Evolutionary conservation across 345 rosid species (phyloP).

Genomic region (Cardiospermum halicacabum): DNA sequence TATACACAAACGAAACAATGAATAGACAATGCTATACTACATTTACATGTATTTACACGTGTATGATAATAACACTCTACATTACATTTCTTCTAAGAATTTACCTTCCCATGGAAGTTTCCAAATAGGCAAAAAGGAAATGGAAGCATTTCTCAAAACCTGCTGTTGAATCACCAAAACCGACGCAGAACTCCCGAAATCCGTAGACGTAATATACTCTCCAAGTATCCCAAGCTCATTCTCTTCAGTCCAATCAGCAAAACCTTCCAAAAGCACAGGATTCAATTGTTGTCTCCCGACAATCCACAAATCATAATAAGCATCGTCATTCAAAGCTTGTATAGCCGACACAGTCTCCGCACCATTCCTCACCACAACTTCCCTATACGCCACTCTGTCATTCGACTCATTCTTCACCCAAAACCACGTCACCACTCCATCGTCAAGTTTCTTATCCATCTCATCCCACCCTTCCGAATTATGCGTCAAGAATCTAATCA

Average conservation of each 20-base stretch:
- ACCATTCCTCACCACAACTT: constrained; percentile 61
- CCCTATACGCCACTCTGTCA: constrained; percentile 47
- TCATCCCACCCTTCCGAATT: constrained; percentile 53
- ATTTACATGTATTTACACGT: background rate
- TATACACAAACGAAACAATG: no score
- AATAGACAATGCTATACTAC: no score
- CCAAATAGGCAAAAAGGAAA: no score
- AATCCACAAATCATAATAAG: constrained; percentile 58
- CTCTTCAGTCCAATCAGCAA: constrained; percentile 53
- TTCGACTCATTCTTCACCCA: constrained; percentile 68
- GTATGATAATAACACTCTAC: background rate
- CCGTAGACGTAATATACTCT: constrained; percentile 48
- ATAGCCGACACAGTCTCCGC: constrained; percentile 62
- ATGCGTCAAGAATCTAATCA: constrained; percentile 48
- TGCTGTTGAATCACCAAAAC: constrained; percentile 76
- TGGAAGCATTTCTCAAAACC: constrained; percentile 44
- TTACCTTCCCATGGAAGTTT: background rate
- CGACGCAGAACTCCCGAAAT: constrained; percentile 45
- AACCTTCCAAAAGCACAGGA: constrained; percentile 51
- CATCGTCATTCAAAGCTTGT: constrained; percentile 39
- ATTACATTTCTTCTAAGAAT: background rate
- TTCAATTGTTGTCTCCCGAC: constrained; percentile 63
- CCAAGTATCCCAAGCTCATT: constrained; percentile 56
- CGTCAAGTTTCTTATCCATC: constrained; percentile 68
- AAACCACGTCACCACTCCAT: constrained; percentile 70